phyloP scores from a whole-genome alignment of 768 basidiomycete species.

The Suillus alpinus region DNA sequence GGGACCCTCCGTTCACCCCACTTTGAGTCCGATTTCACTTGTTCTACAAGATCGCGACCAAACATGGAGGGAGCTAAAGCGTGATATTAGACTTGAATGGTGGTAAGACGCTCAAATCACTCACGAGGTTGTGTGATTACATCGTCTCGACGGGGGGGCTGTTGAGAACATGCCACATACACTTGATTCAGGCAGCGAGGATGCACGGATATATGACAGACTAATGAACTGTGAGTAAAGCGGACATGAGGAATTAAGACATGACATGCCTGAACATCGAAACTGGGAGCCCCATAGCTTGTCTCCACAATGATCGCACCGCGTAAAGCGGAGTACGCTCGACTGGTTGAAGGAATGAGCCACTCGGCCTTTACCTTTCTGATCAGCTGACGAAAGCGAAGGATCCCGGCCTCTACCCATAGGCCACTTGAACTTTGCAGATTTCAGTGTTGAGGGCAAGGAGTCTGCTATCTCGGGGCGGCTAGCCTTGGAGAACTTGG shows the following conservation, averaged over 20 bases:
- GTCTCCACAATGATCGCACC: conserved; percentile 95
- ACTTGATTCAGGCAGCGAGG: conserved; percentile 78
- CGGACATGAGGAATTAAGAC: conserved; percentile 6
- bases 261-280: conserved; percentile 76
- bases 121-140: conserved; percentile 20
- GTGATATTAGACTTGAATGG: conserved; percentile 13
- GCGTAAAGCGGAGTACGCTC: conserved; percentile 82
- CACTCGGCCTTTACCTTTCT: conserved; percentile 39
- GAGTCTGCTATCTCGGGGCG: conserved; percentile 37
- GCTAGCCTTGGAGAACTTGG: conserved; percentile 25
- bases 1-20: conserved; percentile 69
- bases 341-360: conserved; percentile 90
- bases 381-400: conserved; percentile 31
- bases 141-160: conserved; percentile 34
- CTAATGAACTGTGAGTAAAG: conserved; percentile 35
- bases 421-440: conserved; percentile 72
- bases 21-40: conserved; percentile 66
- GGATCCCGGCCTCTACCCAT: conserved; percentile 52
- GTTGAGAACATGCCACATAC: conserved; percentile 62
- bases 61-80: conserved; percentile 83
- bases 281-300: conserved; percentile 99
- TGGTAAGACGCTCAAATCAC: conserved; percentile 6
- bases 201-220: conserved; percentile 84
- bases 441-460: conserved; percentile 48
- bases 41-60: conserved; percentile 83